A percentile compares a stretch with the other conserved stretches of the same genome.
Evolutionary conservation across 768 basidiomycete genomes (phyloP).

Genomic region (Mycena albidolilacea): DNA sequence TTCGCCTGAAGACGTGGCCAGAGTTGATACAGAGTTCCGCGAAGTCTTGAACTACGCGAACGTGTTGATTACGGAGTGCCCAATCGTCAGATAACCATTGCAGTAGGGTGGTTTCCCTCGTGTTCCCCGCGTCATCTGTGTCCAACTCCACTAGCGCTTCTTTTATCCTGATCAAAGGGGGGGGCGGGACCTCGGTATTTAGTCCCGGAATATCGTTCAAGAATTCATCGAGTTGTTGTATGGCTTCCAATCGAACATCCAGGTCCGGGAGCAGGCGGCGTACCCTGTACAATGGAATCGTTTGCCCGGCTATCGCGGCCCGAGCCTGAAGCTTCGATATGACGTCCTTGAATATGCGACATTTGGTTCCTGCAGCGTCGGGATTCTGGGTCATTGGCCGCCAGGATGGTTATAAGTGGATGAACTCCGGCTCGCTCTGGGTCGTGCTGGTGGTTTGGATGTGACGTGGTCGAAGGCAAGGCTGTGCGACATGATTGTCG

Average conservation of each 20-base stretch:
- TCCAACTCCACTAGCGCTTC: not conserved
- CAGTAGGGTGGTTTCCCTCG: not conserved
- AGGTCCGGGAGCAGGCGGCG: not conserved
- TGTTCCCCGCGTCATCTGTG: not conserved
- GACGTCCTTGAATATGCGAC: not conserved
- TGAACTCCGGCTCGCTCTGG: not conserved
- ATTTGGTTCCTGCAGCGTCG: not conserved
- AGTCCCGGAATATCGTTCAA: not conserved
- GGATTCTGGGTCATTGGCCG: not conserved
- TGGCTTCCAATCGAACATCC: not conserved
- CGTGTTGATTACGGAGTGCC: not conserved
- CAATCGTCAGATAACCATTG: not conserved
- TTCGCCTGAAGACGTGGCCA: not conserved
- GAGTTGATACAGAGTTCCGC: not conserved
- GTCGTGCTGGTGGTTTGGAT: no score
- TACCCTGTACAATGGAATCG: not conserved
- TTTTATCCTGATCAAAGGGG: not conserved
- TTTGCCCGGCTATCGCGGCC: not conserved
- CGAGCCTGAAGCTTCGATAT: not conserved
- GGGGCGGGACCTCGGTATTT: not conserved
- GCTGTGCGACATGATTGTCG: no score
- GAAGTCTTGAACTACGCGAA: not conserved
- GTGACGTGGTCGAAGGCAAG: no score
- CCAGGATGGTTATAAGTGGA: not conserved
- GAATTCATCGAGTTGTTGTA: not conserved